phyloP scores from a whole-genome alignment of 805 yeast species.

The Nakazawaea populi region DNA sequence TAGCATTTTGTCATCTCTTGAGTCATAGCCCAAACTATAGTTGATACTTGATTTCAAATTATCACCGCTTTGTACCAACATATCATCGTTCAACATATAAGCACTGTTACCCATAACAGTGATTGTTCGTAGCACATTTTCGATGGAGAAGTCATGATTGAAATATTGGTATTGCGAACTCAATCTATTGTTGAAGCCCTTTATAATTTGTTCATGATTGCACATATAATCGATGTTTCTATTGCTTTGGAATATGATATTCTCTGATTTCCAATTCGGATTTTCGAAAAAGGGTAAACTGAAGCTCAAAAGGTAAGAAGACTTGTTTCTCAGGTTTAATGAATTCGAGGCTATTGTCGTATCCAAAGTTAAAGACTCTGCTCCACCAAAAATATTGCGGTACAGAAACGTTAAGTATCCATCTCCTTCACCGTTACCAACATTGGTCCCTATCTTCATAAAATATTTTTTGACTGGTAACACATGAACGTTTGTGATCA shows the following conservation, averaged over 20 bases:
- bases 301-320: constrained; percentile 43
- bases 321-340: constrained; percentile 41
- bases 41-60: constrained; percentile 37
- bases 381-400: constrained; percentile 53
- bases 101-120: constrained; percentile 16
- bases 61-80: constrained; percentile 36
- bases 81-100: constrained; percentile 24
- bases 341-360: constrained; percentile 35
- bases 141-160: constrained; percentile 46
- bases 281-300: constrained; percentile 38
- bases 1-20: constrained; percentile 35
- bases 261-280: constrained; percentile 34
- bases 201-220: constrained; percentile 34
- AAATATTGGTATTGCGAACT: constrained; percentile 26
- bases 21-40: constrained; percentile 35
- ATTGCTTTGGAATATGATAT: constrained; percentile 34
- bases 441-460: constrained; percentile 90
- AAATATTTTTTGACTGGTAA: constrained; percentile 64
- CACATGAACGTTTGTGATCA: constrained; percentile 22
- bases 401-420: constrained; percentile 79
- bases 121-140: constrained; percentile 37
- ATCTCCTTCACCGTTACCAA: constrained; percentile 96
- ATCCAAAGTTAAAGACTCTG: constrained; percentile 44
- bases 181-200: constrained; percentile 37
- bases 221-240: constrained; percentile 43